Evolutionary conservation across 768 basidiomycete genomes (phyloP), one percentile per base, ranked within the genome.

Genomic region (Lactifluus echinatus): DNA sequence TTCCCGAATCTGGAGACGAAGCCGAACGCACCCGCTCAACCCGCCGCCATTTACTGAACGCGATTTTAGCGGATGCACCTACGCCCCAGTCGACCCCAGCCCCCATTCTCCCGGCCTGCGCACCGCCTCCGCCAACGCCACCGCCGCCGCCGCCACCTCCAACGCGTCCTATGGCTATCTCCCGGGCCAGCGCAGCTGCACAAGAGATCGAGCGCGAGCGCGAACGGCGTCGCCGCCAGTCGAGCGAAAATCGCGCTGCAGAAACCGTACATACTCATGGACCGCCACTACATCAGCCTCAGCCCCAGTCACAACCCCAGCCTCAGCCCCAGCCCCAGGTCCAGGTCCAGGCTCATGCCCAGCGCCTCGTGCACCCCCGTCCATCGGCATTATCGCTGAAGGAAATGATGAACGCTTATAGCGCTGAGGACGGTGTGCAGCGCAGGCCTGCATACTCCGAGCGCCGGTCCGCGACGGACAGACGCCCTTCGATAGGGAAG

Each of bases 1-100:
- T 58, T n/a, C 60, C 60, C 11, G 63, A 63, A 29, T 58, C 61
- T 3, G 57, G 60, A 28, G 63, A 63, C 53, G 63, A 63, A 51
- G 63, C 58, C n/a, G 58, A 59, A 49, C 58, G 53, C 51, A 36
- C 40, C 24, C 60, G 62, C 12, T 60, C 48, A 8, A 37, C 17
- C 2, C 54, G 51, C 2, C 56, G 63, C 24, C 53, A 29, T 8
- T 31, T 50, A 37, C 48, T 59, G n/a, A 59, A 55, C 48, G 52
- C 53, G 5, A 59, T 59, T 19, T 42, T 59, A 28, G 48, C 53
- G 17, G 58, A 59, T 42, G 59, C 59, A 10, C 56, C 56, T 8
- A 60, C 59, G 8, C 60, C 56, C 0, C 60, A 48, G 10, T 50
- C 60, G 12, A 61, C 60, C 8, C 51, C 57, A 19, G 56, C 47